These are phyloP conservation scores for Asparagopsis taxiformis DNA, from an alignment of 31 red algal species.

Conservation along the genomic window DNA sequence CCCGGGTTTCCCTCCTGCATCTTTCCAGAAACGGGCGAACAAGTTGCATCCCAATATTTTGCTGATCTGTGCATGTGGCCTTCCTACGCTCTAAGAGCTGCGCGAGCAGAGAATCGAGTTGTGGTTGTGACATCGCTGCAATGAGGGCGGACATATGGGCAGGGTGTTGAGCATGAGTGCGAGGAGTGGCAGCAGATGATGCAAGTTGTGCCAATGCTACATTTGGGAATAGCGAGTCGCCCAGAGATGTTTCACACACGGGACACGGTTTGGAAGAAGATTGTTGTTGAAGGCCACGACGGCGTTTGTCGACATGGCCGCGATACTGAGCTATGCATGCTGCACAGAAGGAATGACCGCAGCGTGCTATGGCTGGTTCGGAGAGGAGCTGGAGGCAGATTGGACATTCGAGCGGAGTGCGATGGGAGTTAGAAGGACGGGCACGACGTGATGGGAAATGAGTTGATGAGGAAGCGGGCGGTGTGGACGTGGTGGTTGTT, in stretches of 20 bases:
- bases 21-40: conserved; percentile 24
- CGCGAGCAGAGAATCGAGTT: conserved; percentile 19
- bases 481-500: too few species aligned
- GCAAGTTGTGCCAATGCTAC: conserved; percentile 8
- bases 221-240: neutral
- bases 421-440: neutral
- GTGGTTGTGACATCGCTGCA: too few species aligned
- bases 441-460: too few species aligned
- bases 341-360: conserved; percentile 77
- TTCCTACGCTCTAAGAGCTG: conserved; percentile 12
- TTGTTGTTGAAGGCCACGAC: too few species aligned
- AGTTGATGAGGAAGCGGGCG: too few species aligned
- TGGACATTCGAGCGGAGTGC: conserved; percentile 22
- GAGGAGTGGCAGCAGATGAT: neutral
- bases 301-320: neutral
- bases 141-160: conserved; percentile 2
- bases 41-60: neutral
- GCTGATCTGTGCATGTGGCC: neutral
- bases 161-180: neutral
- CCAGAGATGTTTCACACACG: neutral
- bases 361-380: conserved; percentile 47
- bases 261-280: neutral
- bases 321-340: conserved; percentile 52
- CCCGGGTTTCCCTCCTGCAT: neutral
- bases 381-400: conserved; percentile 44